A percentile compares a stretch with the other conserved stretches of the same genome.
phyloP scores from a whole-genome alignment of 345 rosid species.

The Melaleuca quinquenervia region DNA sequence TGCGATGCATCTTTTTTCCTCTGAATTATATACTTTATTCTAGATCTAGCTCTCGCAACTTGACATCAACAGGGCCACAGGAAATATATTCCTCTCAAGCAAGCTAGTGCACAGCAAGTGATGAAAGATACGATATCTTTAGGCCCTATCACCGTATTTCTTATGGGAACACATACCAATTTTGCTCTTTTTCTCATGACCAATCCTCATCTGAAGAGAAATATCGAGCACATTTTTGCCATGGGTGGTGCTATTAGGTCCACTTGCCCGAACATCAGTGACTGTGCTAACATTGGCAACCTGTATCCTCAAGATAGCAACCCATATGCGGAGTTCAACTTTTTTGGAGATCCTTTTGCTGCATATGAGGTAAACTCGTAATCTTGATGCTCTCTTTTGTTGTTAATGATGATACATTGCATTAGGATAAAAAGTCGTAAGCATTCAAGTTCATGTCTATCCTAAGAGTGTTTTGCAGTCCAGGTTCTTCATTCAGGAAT shows the following conservation, averaged over 20 bases:
- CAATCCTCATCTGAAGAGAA: constrained; percentile 62
- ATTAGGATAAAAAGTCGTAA: background rate
- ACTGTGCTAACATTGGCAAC: constrained; percentile 68
- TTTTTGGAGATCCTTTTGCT: constrained; percentile 80
- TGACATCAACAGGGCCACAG: constrained; percentile 53
- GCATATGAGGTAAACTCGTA: constrained; percentile 50
- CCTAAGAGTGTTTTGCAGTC: background rate
- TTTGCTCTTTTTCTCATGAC: constrained; percentile 64
- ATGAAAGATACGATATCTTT: constrained; percentile 48
- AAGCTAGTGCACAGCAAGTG: constrained; percentile 72
- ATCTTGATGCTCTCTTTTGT: background rate
- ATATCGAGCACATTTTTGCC: constrained; percentile 56
- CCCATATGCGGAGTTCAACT: constrained; percentile 85
- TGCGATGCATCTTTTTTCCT: background rate
- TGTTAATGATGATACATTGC: background rate
- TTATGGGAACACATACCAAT: constrained; percentile 71
- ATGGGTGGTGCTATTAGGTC: constrained; percentile 92
- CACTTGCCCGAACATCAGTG: constrained; percentile 47
- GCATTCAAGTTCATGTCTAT: background rate
- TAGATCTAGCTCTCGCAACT: background rate
- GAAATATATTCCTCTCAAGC: constrained; percentile 66
- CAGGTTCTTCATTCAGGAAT: constrained; percentile 89
- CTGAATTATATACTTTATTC: background rate
- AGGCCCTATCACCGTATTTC: constrained; percentile 50
- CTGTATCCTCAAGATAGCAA: constrained; percentile 60